Evolutionary conservation across 768 basidiomycete species (phyloP).

Genomic region (Lactarius sanguifluus): DNA sequence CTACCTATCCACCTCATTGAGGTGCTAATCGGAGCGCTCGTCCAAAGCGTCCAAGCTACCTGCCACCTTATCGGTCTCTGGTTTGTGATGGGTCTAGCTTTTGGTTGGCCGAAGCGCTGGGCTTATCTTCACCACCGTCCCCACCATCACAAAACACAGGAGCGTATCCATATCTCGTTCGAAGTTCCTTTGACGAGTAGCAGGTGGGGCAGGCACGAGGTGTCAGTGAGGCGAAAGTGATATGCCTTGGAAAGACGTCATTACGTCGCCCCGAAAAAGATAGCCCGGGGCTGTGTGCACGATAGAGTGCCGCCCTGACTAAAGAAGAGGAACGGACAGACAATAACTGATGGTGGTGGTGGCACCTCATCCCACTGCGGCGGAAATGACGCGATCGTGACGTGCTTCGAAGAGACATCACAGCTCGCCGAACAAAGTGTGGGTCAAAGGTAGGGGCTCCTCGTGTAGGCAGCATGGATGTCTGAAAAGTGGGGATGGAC

Average conservation of each 20-base stretch:
- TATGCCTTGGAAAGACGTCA: conserved; percentile 6
- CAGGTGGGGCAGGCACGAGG: conserved; percentile 17
- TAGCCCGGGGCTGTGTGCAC: neutral
- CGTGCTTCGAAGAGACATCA: conserved; percentile 1
- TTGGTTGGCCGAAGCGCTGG: neutral
- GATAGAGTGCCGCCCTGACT: neutral
- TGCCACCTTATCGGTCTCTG: conserved; percentile 7
- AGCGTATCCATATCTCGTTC: conserved; percentile 4
- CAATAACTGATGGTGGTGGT: conserved; percentile 14
- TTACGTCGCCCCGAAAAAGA: neutral
- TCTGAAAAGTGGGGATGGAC: conserved; percentile 3
- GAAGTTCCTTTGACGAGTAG: neutral
- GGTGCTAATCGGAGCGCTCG: neutral
- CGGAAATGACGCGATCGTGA: conserved; percentile 11
- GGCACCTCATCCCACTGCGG: neutral
- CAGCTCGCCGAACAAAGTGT: conserved; percentile 7
- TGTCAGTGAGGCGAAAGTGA: neutral
- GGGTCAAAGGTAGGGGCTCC: conserved; percentile 5
- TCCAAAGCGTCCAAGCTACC: neutral
- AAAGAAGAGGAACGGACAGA: neutral
- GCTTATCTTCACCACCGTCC: conserved; percentile 9
- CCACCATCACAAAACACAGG: neutral
- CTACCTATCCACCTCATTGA: neutral
- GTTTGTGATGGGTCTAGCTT: conserved; percentile 5
- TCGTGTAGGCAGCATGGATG: conserved; percentile 19